phyloP scores from a whole-genome alignment of 495 filamentous ascomycete species.

The Penicillium fimorum region DNA sequence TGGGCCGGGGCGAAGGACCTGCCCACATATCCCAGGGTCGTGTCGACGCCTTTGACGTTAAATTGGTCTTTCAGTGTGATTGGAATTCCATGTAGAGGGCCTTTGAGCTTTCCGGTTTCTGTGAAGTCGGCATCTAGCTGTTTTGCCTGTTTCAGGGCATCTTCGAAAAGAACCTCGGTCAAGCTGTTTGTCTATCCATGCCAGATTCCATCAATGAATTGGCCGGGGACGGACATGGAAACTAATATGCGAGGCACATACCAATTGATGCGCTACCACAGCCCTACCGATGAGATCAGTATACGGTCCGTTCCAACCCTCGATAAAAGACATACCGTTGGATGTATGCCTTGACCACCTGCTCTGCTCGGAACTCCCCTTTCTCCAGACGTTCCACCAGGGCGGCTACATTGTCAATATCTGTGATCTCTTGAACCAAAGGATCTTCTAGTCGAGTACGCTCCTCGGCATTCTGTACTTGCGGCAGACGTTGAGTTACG shows the following conservation, averaged over 20 bases:
- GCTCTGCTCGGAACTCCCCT: constrained; percentile 43
- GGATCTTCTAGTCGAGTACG: constrained; percentile 29
- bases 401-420: constrained; percentile 37
- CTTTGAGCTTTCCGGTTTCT: constrained; percentile 45
- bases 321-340: constrained; percentile 39
- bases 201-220: not conserved
- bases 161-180: constrained; percentile 62
- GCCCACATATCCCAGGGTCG: constrained; percentile 57
- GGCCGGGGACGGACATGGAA: not conserved
- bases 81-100: constrained; percentile 66
- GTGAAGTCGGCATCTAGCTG: constrained; percentile 52
- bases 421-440: constrained; percentile 34
- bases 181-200: constrained; percentile 53
- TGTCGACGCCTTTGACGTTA: constrained; percentile 58
- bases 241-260: constrained; percentile 16
- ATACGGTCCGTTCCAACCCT: not conserved
- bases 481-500: constrained; percentile 27
- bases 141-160: constrained; percentile 57
- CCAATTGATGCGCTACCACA: constrained; percentile 56
- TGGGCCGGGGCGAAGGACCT: constrained; percentile 50
- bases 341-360: constrained; percentile 47
- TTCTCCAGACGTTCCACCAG: constrained; percentile 35
- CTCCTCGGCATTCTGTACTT: constrained; percentile 21
- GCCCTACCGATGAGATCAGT: constrained; percentile 31
- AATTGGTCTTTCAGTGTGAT: constrained; percentile 67